Percentiles rank a stretch among this genome's conserved stretches.
Conservation (phyloP, 768 basidiomycete species). For the Boletus rex-veris region DNA sequence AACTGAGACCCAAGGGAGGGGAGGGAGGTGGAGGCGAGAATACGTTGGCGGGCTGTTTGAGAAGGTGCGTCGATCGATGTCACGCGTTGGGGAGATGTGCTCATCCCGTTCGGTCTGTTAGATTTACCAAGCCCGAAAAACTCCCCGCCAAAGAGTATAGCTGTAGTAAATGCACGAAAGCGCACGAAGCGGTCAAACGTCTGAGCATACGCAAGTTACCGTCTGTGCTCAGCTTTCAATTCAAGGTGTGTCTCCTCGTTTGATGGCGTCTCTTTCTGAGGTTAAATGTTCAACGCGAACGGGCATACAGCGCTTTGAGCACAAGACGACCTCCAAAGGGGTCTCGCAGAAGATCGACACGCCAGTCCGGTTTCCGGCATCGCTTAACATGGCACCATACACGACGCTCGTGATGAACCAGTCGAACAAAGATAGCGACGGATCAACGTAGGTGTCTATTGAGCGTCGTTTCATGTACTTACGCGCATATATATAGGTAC, state of each 20-base stretch:
- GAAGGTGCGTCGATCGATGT: constrained; percentile 45
- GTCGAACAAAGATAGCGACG: constrained; percentile 41
- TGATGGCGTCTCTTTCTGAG: not conserved
- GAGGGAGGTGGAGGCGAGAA: constrained; percentile 49
- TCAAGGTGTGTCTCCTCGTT: constrained; percentile 55
- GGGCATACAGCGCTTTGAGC: constrained; percentile 77
- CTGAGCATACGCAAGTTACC: constrained; percentile 83
- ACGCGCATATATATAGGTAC: constrained; percentile 29
- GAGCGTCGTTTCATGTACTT: not conserved
- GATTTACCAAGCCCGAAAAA: constrained; percentile 84
- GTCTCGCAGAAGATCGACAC: constrained; percentile 83
- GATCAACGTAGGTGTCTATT: constrained; percentile 22
- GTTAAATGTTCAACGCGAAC: not conserved
- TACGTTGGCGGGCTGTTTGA: constrained; percentile 71
- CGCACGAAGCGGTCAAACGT: constrained; percentile 78
- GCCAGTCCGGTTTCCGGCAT: constrained; percentile 76
- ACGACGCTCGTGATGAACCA: constrained; percentile 61
- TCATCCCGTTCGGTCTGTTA: constrained; percentile 27
- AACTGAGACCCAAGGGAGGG: constrained; percentile 57
- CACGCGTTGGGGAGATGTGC: not conserved
- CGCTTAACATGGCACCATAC: constrained; percentile 85
- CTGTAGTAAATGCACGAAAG: constrained; percentile 77
- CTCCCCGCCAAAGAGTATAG: constrained; percentile 79
- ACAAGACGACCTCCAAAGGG: constrained; percentile 68
- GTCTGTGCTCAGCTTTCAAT: constrained; percentile 88